phyloP scores from a whole-genome alignment of 352 stramenopile species.

The Globisporangium nodosum region DNA sequence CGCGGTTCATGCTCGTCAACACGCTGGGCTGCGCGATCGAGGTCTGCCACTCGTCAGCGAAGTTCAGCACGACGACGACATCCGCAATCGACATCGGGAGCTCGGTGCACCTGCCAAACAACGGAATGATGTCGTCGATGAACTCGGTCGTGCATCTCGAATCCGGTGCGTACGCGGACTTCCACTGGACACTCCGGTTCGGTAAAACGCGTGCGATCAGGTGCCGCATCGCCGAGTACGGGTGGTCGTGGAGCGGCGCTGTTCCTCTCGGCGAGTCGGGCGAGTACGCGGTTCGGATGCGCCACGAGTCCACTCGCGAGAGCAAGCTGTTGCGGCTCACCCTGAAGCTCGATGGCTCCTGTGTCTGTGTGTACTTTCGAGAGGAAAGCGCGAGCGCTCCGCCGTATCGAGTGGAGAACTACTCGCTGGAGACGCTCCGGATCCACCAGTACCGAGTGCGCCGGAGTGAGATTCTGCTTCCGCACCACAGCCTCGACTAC shows the following conservation, averaged over 20 bases:
- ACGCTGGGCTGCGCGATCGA: slow-evolving; percentile 60
- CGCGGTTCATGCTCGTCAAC: slow-evolving; percentile 84
- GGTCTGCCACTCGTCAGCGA: slow-evolving; percentile 75
- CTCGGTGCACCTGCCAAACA: slow-evolving; percentile 33
- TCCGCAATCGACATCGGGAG: slow-evolving; percentile 38
- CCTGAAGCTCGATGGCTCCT: slow-evolving; percentile 70
- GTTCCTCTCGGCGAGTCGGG: slow-evolving; percentile 70
- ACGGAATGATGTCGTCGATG: slow-evolving; percentile 49
- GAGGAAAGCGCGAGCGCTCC: slow-evolving; percentile 74
- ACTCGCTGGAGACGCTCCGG: slow-evolving; percentile 83
- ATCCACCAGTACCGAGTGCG: slow-evolving; percentile 80
- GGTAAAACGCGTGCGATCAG: slow-evolving; percentile 69
- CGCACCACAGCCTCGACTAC: slow-evolving; percentile 84
- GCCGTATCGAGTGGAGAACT: slow-evolving; percentile 86
- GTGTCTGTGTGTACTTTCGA: slow-evolving; percentile 76
- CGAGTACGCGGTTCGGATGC: slow-evolving; percentile 79
- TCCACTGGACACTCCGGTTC: slow-evolving; percentile 75
- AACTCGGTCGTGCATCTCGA: slow-evolving; percentile 69
- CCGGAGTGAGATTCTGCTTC: slow-evolving; percentile 79
- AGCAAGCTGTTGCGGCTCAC: slow-evolving; percentile 75
- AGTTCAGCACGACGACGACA: slow-evolving; percentile 29
- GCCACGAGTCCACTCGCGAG: slow-evolving; percentile 74
- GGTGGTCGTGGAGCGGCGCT: slow-evolving; percentile 82
- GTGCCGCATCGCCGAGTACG: slow-evolving; percentile 65
- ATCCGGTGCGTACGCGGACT: slow-evolving; percentile 72